Evolutionary conservation across 768 basidiomycete species (phyloP), one percentile per base, ranked within the genome.

Genomic region (Lactarius hengduanensis): DNA sequence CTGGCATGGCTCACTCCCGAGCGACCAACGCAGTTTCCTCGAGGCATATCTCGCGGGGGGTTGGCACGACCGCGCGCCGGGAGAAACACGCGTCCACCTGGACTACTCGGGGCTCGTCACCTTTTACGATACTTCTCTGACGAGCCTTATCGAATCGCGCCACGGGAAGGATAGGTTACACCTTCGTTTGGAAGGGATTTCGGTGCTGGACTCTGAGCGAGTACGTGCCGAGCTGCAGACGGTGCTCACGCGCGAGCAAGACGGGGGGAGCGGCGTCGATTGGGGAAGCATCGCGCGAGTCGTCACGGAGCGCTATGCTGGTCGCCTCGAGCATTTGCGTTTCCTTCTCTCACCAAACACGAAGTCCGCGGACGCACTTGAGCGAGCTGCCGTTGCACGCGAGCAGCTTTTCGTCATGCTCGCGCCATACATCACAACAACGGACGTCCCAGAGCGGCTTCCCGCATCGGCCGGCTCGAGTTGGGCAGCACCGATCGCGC

Each of bases 61-160:
- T 28, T 81, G 79, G 81, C 78, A 81, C 62, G 79, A 81, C 61
- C 69, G 64, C 60, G 78, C 73, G 47, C 81, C 82, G 0, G 81
- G 81, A 40, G 81, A 83, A 30, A 74, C 76, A 0, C 81, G 82
- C 32, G 73, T 82, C n/a, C 67, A 74, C 30, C 73, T 81, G 20
- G 81, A 83, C 71, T 76, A 79, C 56, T 70, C 79, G 4, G 74
- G 79, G 9, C 62, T 80, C 13, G 68, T 83, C 20, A 80, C 81
- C 0, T 79, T 82, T 64, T 83, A 82, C 68, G 81, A 84, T 65
- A 74, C 74, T 2, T 61, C 60, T 0, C 73, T 79, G 11, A 77
- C 79, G 1, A 78, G 76, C 60, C 75, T 83, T 10, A 73, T 78
- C 45, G 65, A 54, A 0, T 64, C 69, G 4, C 74, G 81, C 1